A percentile compares a stretch with the other conserved stretches of the same genome.
Conservation (phyloP, 768 basidiomycete genomes). For the Termitomyces sp. region DNA sequence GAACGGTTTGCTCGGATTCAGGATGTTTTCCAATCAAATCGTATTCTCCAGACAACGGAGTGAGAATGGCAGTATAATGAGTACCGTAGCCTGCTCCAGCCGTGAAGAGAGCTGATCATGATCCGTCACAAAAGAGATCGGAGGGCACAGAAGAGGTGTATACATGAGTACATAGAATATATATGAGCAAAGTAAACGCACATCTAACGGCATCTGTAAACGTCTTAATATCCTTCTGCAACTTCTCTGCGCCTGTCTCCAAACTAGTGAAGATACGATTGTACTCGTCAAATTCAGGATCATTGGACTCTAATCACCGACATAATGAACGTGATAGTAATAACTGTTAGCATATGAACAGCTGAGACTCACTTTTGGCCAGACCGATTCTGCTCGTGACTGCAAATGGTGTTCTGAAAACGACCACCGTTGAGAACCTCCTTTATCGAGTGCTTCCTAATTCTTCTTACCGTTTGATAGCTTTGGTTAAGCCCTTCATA, state of each 20-base stretch:
- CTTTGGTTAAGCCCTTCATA: constrained; percentile 64
- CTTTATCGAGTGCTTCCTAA: constrained; percentile 43
- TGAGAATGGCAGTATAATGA: constrained; percentile 60
- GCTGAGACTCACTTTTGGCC: constrained; percentile 71
- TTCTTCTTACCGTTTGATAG: constrained; percentile 10
- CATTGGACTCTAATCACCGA: constrained; percentile 54
- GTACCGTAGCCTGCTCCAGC: constrained; percentile 57
- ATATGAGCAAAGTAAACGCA: constrained; percentile 28
- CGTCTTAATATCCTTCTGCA: constrained; percentile 86
- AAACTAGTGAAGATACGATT: constrained; percentile 70
- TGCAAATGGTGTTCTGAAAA: constrained; percentile 82
- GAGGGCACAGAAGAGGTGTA: background rate
- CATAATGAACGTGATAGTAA: background rate
- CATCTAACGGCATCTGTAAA: constrained; percentile 82
- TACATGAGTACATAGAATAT: background rate
- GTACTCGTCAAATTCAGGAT: constrained; percentile 89
- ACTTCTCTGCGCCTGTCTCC: constrained; percentile 80
- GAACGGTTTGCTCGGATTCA: constrained; percentile 68
- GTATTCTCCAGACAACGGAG: constrained; percentile 70
- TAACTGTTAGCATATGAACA: background rate
- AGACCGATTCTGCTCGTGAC: constrained; percentile 86
- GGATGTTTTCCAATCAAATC: constrained; percentile 78
- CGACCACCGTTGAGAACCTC: background rate
- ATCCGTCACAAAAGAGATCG: background rate
- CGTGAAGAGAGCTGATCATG: constrained; percentile 54